phyloP scores from a whole-genome alignment of 345 rosid genomes.

The Jatropha curcas region DNA sequence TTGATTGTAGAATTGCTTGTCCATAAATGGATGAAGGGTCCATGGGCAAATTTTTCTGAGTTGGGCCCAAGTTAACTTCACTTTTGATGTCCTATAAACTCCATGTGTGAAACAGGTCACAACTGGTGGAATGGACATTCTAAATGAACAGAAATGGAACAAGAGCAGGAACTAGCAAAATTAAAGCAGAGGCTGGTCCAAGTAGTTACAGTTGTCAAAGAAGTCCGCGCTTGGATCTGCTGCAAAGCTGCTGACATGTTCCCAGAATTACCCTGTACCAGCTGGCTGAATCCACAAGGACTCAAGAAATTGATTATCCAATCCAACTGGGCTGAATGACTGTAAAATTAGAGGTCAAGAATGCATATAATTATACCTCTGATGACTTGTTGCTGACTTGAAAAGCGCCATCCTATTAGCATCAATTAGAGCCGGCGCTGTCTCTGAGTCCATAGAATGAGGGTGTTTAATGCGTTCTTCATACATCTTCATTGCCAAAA shows the following conservation, averaged over 20 bases:
- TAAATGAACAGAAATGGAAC: neutral
- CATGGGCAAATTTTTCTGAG: slow-evolving; percentile 44
- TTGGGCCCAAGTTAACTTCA: slow-evolving; percentile 47
- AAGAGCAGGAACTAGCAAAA: neutral
- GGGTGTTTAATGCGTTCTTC: slow-evolving; percentile 61
- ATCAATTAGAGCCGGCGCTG: slow-evolving; percentile 53
- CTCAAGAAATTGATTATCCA: slow-evolving; percentile 6
- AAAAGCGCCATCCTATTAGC: slow-evolving; percentile 51
- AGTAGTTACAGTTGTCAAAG: slow-evolving; percentile 41
- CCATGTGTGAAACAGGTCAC: slow-evolving; percentile 25
- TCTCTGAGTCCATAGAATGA: slow-evolving; percentile 50
- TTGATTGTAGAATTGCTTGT: slow-evolving; percentile 57
- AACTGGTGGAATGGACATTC: neutral
- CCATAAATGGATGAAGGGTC: slow-evolving; percentile 63
- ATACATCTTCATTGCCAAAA: slow-evolving; percentile 60
- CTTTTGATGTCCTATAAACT: slow-evolving; percentile 52
- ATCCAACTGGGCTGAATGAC: slow-evolving; percentile 1
- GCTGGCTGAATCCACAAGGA: slow-evolving; percentile 45
- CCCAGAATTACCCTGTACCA: slow-evolving; percentile 54
- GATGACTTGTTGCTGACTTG: slow-evolving; percentile 48
- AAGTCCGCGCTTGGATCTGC: slow-evolving; percentile 45
- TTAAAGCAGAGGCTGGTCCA: neutral
- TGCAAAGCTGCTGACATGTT: slow-evolving; percentile 53
- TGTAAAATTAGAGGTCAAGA: slow-evolving; percentile 1
- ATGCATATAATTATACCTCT: slow-evolving; percentile 35